These are phyloP conservation scores for Acanthamoeba lugdunensis DNA, from an alignment of 208 protist species.

Conservation along the genomic window DNA sequence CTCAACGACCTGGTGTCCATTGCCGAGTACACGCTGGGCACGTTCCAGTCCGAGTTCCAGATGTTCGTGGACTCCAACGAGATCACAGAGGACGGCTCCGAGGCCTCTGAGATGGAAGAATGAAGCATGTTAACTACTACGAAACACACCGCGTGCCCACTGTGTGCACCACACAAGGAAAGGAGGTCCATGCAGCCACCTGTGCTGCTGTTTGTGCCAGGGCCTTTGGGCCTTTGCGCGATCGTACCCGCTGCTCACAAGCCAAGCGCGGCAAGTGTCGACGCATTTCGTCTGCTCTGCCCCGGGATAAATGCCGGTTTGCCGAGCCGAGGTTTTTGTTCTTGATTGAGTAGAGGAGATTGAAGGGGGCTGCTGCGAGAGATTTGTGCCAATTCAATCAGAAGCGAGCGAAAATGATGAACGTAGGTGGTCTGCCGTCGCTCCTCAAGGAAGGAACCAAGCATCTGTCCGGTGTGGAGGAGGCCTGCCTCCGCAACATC, in stretches of 20 bases:
- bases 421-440: constrained; percentile 67
- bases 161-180: too few species aligned
- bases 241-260: too few species aligned
- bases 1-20: constrained; percentile 64
- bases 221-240: too few species aligned
- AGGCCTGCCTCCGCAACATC: constrained; percentile 98
- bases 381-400: background rate
- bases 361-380: background rate
- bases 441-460: constrained; percentile 86
- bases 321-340: background rate
- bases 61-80: constrained; percentile 38
- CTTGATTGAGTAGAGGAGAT: constrained; percentile 3
- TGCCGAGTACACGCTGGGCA: constrained; percentile 47
- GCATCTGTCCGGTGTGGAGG: constrained; percentile 92
- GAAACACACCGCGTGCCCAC: too few species aligned
- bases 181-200: too few species aligned
- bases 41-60: constrained; percentile 35
- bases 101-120: constrained; percentile 48
- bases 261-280: background rate
- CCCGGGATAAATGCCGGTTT: background rate
- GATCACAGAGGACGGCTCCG: constrained; percentile 27
- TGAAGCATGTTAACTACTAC: background rate
- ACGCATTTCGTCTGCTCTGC: background rate
- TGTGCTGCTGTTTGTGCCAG: too few species aligned
- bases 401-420: constrained; percentile 60